Base-by-base conservation (phyloP, 179 eudicot genomes). In the Silene coronaria region DNA sequence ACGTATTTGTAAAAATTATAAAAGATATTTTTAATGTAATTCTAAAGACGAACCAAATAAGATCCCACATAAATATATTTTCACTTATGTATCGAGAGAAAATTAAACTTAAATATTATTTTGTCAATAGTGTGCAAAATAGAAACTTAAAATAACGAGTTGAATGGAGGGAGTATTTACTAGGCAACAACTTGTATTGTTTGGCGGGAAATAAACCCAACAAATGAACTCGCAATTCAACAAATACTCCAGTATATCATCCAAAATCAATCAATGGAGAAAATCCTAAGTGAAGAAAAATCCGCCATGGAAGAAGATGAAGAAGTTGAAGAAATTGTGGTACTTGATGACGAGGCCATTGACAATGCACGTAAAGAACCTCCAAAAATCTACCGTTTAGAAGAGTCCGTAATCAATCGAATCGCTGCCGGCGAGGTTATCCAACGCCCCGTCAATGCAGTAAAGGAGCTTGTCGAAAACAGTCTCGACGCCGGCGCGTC, bases 341-440 rank as follows among this genome's bases (percentile, higher is more conserved):
- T 17, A 34, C 13, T 48, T 48, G 45, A 28, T 45, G 11, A 66
- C 66, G 77, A 58, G 21, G 59, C 70, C 7, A 12, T 32, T 14
- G 14, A 51, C 59, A 60, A 75, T 8, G 45, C 76, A 8, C 71
- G 13, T 13, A 79, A 82, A 77, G 86, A 87, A 68, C 89, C 96
- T 7, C 97, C 97, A 14, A 78, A 75, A 77, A 89, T 91, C 67
- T 87, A 76, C 70, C 92, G 97, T 28, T 80, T 94, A 27, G 88
- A 88, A 9, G 96, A 90, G 75, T 87, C 92, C 14, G 98, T 94
- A 48, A 88, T 92, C 80, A 94, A 92, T 83, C 88, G 91, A 48
- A 94, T 94, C 26, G 97, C 97, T 66, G 97, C 98, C 74, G 97
- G 98, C 0, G 97, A 94, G 70, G 97, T 94, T 76, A 90, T 94